Evolutionary conservation across 2,329 filamentous ascomycete genomes (phyloP), one percentile per base, ranked within the genome.

Genomic region (Colletotrichum costaricense): DNA sequence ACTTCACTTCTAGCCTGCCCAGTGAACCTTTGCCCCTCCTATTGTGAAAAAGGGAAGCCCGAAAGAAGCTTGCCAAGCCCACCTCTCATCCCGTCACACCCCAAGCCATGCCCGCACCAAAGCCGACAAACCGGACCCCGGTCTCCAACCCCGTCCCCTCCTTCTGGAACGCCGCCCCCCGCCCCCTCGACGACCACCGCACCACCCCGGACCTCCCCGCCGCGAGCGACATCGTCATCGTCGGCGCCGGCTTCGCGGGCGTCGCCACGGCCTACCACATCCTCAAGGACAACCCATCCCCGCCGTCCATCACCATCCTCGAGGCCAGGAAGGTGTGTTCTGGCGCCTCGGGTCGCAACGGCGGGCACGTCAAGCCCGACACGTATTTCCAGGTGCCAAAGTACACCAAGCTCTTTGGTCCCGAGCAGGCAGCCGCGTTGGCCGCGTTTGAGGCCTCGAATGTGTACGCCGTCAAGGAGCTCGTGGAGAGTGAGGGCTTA

Each of bases 241-340:
- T 88, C 22, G 87, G 86, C 0, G 82, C 84, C n/a, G 87, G 86
- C 0, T 86, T 84, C 67, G 80, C 86, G 5, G 87, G 87, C 3
- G 82, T 83, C 1, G 81, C 82, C 1, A 81, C 84, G 4, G 83
- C 83, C 0, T 85, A 86, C 58, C 83, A 88, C 70, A 80, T 82
- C 19, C 60, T 82, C 11, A 76, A 77, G 30, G 55, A 70, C 63
- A 28, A 59, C 57, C 33, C 62, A 16, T 67, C 7, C 38, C 46
- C 11, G 9, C 78, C 77, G 1, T 77, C 75, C 2, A 80, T 84
- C 11, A 75, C 78, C 0, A 73, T 84, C 11, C 75, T 84, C 2
- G 83, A 84, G 63, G 80, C 82, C 1, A 76, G 82, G 1, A 67
- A 81, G 38, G 75, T 80, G 2, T 84, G 82, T 63, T 83, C 81